Base-by-base conservation (phyloP, 345 rosid genomes). In the Melastoma malabathricum region DNA sequence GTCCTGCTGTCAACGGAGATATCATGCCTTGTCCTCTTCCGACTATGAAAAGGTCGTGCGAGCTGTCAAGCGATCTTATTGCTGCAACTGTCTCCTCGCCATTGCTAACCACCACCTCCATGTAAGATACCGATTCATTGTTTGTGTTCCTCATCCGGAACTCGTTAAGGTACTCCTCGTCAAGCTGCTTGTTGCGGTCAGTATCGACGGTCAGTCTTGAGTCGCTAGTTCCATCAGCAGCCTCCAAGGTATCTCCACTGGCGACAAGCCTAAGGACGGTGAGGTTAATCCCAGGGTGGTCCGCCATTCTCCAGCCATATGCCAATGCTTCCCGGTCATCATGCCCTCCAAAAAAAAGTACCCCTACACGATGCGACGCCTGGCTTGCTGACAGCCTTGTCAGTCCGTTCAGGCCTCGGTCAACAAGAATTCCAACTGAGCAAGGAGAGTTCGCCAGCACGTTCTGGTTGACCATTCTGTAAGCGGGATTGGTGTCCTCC, bases 401-500 rank as follows among this genome's bases (percentile, higher is more conserved):
- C 2, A 80, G 64, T 5, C 83, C 89, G 51, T 53, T 79, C 7
- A 84, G 70, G 41, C 97, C 96, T 74, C 96, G 70, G 52, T 92
- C 97, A 0, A 92, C 88, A 0, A 92, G 85, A 54, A 92, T 82
- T 13, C 95, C 98, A 0, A 92, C 75, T 0, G 98, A 82, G 69
- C 97, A 92, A 38, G 98, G 98, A 10, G 95, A 66, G 49, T 81
- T 76, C 16, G 66, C 72, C 13, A 84, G 67, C 1, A 87, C 63
- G 52, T 92, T 92, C 68, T 84, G 96, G 70, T 92, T 87, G 13
- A 87, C 83, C 48, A 64, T 71, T 25, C 95, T 71, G 48, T 72
- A 77, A 10, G 89, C 95, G 0, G 98, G 95, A 48, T 92, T 87
- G 4, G 89, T 84, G 8, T 78, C 85, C 65, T 92, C 98, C 98